Evolutionary conservation across 176 grass and related monocot species (phyloP).

Genomic region (Phyllostachys edulis): DNA sequence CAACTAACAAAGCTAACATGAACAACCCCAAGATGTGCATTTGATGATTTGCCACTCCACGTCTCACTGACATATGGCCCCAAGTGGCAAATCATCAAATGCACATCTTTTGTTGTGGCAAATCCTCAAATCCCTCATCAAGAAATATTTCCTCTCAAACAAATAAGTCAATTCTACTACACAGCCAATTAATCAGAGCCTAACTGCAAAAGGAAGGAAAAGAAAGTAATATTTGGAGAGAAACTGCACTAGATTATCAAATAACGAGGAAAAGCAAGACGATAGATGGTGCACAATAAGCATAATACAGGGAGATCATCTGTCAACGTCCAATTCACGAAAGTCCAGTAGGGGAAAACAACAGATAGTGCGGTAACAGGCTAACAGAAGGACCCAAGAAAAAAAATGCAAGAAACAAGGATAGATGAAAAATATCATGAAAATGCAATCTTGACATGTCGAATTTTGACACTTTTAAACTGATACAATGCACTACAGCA

Average conservation of each 20-base stretch:
- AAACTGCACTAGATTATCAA: not conserved
- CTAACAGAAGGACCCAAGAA: conserved; percentile 5
- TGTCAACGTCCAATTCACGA: not conserved
- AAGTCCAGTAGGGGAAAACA: not conserved
- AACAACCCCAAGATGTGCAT: no score
- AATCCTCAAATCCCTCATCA: not conserved
- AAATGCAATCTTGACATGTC: conserved; percentile 5
- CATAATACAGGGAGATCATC: not conserved
- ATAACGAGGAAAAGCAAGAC: not conserved
- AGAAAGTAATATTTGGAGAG: not conserved
- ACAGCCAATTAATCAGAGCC: not conserved
- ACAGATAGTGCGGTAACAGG: not conserved
- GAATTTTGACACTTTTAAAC: not conserved
- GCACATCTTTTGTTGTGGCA: no score
- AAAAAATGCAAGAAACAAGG: not conserved
- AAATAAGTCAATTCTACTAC: not conserved
- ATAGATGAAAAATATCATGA: not conserved
- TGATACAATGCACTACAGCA: not conserved
- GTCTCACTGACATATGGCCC: no score
- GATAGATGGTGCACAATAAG: not conserved
- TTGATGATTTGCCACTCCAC: no score
- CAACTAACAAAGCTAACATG: no score
- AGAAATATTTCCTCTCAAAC: not conserved
- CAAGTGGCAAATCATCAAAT: no score
- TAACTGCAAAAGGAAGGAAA: not conserved